Evolutionary conservation across 371 early-diverging fungal genomes (phyloP).

Genomic region (Mucor circinelloides): DNA sequence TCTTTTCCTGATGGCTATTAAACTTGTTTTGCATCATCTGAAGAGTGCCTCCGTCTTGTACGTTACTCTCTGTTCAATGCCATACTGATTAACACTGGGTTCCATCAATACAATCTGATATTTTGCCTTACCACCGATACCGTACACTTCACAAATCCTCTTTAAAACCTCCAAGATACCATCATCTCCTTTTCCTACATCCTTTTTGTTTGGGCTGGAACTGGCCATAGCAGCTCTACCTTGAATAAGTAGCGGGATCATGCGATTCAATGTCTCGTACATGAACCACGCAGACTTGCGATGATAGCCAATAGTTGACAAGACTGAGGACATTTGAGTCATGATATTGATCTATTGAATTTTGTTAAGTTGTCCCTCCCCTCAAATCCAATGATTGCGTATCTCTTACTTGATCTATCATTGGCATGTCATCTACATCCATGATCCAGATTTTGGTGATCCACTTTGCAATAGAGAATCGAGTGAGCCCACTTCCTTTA

Average conservation of each 20-base stretch:
- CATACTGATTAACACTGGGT: not conserved
- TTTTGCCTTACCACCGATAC: slow-evolving; percentile 52
- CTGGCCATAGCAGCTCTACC: slow-evolving; percentile 37
- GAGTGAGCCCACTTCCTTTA: slow-evolving; percentile 31
- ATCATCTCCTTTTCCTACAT: slow-evolving; percentile 31
- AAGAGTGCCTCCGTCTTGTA: slow-evolving; percentile 27
- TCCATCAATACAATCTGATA: not conserved
- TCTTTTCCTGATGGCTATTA: not conserved
- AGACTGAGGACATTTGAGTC: slow-evolving; percentile 67
- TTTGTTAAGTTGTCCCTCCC: not conserved
- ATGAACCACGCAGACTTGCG: slow-evolving; percentile 82
- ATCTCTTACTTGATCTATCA: slow-evolving; percentile 60
- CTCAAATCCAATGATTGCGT: no score
- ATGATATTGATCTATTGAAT: slow-evolving; percentile 55
- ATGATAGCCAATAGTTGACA: slow-evolving; percentile 65
- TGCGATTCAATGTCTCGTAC: slow-evolving; percentile 68
- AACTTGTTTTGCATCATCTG: slow-evolving; percentile 16
- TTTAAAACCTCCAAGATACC: slow-evolving; percentile 71
- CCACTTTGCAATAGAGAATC: slow-evolving; percentile 67
- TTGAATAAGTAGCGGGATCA: slow-evolving; percentile 62
- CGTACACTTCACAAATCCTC: slow-evolving; percentile 71
- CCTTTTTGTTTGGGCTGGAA: slow-evolving; percentile 25
- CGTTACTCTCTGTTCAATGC: slow-evolving; percentile 18
- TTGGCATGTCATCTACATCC: slow-evolving; percentile 56
- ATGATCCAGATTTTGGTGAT: slow-evolving; percentile 57